These are phyloP conservation scores for Epichloe sibirici DNA, from an alignment of 2,329 filamentous ascomycete species.

Conservation along the genomic window DNA sequence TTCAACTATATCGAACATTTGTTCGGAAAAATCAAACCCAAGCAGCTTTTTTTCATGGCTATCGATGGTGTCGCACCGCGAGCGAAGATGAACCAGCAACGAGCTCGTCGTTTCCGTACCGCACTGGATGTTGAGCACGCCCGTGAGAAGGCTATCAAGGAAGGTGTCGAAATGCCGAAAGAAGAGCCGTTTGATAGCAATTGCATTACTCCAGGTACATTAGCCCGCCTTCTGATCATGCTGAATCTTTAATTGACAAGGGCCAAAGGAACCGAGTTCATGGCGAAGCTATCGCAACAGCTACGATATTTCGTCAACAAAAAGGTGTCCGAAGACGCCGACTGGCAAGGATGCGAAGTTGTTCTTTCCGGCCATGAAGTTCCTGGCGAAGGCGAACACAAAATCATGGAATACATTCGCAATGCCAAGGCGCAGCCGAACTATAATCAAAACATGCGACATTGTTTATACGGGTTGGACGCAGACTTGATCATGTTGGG, in stretches of 20 bases:
- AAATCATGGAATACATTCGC: slow-evolving; percentile 99
- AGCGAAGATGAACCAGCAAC: slow-evolving; percentile 99
- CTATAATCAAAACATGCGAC: slow-evolving; percentile 86
- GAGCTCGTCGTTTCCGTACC: slow-evolving; percentile 86
- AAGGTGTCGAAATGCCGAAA: slow-evolving; percentile 86
- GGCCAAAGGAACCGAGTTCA: slow-evolving; percentile 67
- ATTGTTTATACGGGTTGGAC: slow-evolving; percentile 94
- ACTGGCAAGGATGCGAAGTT: slow-evolving; percentile 95
- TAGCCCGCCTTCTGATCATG: too few species aligned
- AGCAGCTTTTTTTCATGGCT: slow-evolving; percentile 98
- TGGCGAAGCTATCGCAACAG: slow-evolving; percentile 89
- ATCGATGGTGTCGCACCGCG: slow-evolving; percentile 95
- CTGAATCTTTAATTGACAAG: slow-evolving; percentile 8
- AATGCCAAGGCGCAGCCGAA: slow-evolving; percentile 89
- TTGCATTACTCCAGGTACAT: slow-evolving; percentile 79
- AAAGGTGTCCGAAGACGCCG: slow-evolving; percentile 90
- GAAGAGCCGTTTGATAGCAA: slow-evolving; percentile 98
- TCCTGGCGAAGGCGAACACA: slow-evolving; percentile 95
- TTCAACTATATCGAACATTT: slow-evolving; percentile 99
- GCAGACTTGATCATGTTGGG: slow-evolving; percentile 98
- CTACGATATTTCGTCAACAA: slow-evolving; percentile 98
- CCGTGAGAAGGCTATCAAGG: slow-evolving; percentile 79
- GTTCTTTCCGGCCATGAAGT: slow-evolving; percentile 96
- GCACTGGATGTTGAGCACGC: slow-evolving; percentile 83
- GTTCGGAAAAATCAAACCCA: slow-evolving; percentile 97